Conservation (phyloP, 2,329 filamentous ascomycete species). For the Microsporum canis region DNA sequence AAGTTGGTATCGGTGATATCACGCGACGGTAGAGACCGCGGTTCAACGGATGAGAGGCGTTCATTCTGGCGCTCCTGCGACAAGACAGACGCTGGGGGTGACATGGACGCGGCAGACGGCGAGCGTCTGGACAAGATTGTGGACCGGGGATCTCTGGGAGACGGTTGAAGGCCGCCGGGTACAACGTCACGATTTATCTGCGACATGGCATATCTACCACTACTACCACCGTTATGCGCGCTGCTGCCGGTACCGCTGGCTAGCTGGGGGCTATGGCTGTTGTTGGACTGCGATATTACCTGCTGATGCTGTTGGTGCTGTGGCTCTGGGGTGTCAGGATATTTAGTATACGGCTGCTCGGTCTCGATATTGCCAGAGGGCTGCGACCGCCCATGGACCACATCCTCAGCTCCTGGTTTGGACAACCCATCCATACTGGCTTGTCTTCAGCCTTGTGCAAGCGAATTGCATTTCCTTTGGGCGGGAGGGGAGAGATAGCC, state of each 20-base stretch:
- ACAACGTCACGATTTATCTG: neutral
- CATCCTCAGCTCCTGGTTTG: constrained; percentile 1
- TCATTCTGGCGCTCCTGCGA: constrained; percentile 23
- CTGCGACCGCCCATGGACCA: neutral
- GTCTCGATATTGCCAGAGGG: neutral
- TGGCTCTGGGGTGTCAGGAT: neutral
- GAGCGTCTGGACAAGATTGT: constrained; percentile 19
- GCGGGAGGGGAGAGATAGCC: neutral
- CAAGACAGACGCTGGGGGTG: constrained; percentile 24
- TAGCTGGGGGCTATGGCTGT: neutral
- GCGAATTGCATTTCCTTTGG: constrained; percentile 2
- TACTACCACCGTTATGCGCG: neutral
- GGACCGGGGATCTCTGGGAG: constrained; percentile 25
- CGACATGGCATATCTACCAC: neutral
- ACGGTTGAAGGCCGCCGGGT: constrained; percentile 27
- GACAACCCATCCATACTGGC: constrained; percentile 1
- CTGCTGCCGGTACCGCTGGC: neutral
- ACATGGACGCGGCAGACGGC: constrained; percentile 31
- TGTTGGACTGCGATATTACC: neutral
- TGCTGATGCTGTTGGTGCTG: neutral
- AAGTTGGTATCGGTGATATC: constrained; percentile 59
- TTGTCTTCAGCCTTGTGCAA: constrained; percentile 4
- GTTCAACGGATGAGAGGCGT: constrained; percentile 24
- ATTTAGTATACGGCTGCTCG: neutral
- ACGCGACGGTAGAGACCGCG: constrained; percentile 51